A percentile compares a stretch with the other conserved stretches of the same genome.
These are phyloP conservation scores for Lanmaoa pseudosensibilis DNA, from an alignment of 768 basidiomycete genomes.

Conservation along the genomic window DNA sequence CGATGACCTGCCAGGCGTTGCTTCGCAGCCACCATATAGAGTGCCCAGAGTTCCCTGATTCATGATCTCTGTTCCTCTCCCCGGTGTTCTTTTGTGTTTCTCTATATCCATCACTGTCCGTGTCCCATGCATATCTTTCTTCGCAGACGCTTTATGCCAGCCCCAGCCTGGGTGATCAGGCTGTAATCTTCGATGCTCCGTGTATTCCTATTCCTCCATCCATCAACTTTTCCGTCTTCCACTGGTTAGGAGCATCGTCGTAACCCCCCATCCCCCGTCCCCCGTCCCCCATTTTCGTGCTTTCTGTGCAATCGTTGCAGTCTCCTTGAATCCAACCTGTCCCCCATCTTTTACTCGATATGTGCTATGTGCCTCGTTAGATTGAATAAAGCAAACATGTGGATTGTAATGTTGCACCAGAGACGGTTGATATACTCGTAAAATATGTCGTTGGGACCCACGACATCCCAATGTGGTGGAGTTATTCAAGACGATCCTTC, in stretches of 20 bases:
- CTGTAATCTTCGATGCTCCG: conserved; percentile 46
- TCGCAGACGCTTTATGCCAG: conserved; percentile 1
- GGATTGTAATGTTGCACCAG: neutral
- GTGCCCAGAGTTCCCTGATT: conserved; percentile 48
- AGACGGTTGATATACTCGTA: neutral
- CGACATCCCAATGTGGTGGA: neutral
- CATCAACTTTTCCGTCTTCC: conserved; percentile 37
- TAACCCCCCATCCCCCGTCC: conserved; percentile 35
- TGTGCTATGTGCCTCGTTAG: conserved; percentile 4
- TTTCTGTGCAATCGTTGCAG: neutral
- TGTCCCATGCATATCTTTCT: conserved; percentile 9
- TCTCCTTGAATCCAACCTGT: conserved; percentile 1
- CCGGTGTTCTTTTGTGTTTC: conserved; percentile 8
- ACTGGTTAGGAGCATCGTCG: conserved; percentile 58
- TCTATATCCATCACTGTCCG: conserved; percentile 3
- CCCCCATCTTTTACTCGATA: conserved; percentile 5
- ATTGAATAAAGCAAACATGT: neutral
- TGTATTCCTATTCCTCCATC: conserved; percentile 30
- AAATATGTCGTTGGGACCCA: neutral
- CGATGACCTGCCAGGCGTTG: conserved; percentile 47
- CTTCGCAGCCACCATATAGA: conserved; percentile 58
- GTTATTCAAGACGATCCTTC: too few relatives aligned
- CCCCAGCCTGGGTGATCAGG: neutral
- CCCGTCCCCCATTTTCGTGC: neutral
- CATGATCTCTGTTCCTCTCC: conserved; percentile 14